Evolutionary conservation across 441 rosid species (phyloP), one percentile per base, ranked within the genome.

Genomic region (Populus hybrid): DNA sequence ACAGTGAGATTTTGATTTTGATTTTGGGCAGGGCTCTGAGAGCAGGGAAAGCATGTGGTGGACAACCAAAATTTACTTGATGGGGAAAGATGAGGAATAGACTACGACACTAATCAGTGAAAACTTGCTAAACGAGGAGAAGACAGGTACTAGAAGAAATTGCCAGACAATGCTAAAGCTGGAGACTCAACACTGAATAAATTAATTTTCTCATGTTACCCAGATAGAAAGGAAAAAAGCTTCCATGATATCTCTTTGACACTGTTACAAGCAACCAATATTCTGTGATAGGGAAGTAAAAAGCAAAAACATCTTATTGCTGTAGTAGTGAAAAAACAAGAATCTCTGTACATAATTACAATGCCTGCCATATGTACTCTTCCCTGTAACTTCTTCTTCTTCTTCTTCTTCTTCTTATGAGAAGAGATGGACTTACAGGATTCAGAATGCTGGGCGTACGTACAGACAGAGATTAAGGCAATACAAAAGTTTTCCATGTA

Each of bases 321-420:
- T 16, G 74, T 75, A 64, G 74, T 75, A 64, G 35, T 42, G 4
- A 6, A 65, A 59, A 72, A 64, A 31, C n/a, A 75, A 68, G 77
- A 73, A 63, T 64, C 82, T 68, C 74, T 68, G 79, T 64, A 61
- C 56, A 6, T 45, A 45, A 78, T 68, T 64, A 73, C 82, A 76
- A 63, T 26, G 24, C 10, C 21, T 38, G 23, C 76, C 10, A 14
- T 45, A 61, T 36, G 7, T 21, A 8, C 64, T 35, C 74, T 28
- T n/a, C 73, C 5, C 67, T 21, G 3, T 36, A 18, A 5, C 53
- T 65, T 63, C 74, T 45, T 76, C 71, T 26, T 61, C 76, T 31
- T 61, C 74, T 29, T 31, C 50, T 65, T 61, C 76, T 40, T 59
- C 74, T 45, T 73, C 67, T 7, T 64, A 28, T 38, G 33, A 53